These are phyloP conservation scores for Neurospora pannonica DNA, from an alignment of 495 filamentous ascomycete species.

Conservation along the genomic window DNA sequence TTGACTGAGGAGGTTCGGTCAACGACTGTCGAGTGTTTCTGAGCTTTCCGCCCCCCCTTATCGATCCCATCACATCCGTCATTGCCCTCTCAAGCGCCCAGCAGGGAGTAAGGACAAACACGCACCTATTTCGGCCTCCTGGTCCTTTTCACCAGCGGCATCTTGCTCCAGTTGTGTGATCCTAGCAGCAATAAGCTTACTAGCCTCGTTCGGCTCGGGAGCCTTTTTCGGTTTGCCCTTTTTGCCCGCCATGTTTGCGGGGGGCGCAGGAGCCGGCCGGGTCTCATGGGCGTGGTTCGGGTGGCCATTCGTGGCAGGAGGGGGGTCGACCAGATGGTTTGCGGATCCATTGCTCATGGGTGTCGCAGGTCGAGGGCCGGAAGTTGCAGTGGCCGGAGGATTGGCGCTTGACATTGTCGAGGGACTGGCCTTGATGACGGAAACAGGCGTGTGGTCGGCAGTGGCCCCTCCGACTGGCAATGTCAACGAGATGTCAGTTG, in stretches of 20 bases:
- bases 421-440: neutral
- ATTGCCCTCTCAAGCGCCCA: neutral
- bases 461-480: neutral
- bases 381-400: conserved; percentile 17
- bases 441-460: neutral
- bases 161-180: conserved; percentile 94
- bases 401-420: conserved; percentile 19
- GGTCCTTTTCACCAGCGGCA: conserved; percentile 85
- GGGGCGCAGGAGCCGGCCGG: conserved; percentile 33
- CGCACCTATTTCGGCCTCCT: conserved; percentile 94
- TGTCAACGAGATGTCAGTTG: neutral
- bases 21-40: neutral
- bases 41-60: neutral
- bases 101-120: conserved; percentile 19
- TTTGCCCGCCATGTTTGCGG: conserved; percentile 38
- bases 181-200: conserved; percentile 81
- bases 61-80: conserved; percentile 1
- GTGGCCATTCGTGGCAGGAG: conserved; percentile 26
- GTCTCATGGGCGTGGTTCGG: conserved; percentile 27
- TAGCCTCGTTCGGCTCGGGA: conserved; percentile 73
- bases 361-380: conserved; percentile 17
- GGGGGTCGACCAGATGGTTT: conserved; percentile 13
- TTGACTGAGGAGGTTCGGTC: neutral
- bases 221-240: conserved; percentile 62
- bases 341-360: conserved; percentile 19